A percentile compares a stretch with the other conserved stretches of the same genome.
Conservation (phyloP, 2,329 filamentous ascomycete species). For the Phialemoniopsis sp. region DNA sequence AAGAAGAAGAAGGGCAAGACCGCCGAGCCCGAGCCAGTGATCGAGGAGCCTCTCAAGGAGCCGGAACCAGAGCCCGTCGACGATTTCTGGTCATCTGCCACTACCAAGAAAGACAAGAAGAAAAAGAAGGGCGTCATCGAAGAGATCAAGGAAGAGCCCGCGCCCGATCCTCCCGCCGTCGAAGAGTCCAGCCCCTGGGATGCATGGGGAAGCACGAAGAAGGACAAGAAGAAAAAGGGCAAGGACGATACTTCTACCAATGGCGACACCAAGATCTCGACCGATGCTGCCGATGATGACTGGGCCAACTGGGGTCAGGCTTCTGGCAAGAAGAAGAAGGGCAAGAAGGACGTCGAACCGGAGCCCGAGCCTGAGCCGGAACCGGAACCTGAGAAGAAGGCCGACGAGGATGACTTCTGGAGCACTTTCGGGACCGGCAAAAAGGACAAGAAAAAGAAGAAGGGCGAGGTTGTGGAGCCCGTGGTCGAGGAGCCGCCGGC, state of each 20-base stretch:
- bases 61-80: slow-evolving; percentile 17
- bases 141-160: background rate
- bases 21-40: slow-evolving; percentile 2
- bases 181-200: slow-evolving; percentile 20
- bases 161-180: slow-evolving; percentile 5
- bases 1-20: slow-evolving; percentile 22
- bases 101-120: slow-evolving; percentile 2
- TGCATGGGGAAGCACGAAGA: slow-evolving; percentile 14
- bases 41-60: slow-evolving; percentile 15
- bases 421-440: slow-evolving; percentile 18
- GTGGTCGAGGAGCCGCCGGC: slow-evolving; percentile 12
- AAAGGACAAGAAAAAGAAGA: slow-evolving; percentile 20
- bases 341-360: slow-evolving; percentile 9
- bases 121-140: slow-evolving; percentile 2
- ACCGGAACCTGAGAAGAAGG: slow-evolving; percentile 13
- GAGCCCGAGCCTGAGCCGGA: slow-evolving; percentile 7
- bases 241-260: slow-evolving; percentile 9
- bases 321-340: slow-evolving; percentile 7
- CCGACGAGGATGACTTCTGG: slow-evolving; percentile 23
- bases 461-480: slow-evolving; percentile 14
- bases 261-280: slow-evolving; percentile 4
- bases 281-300: slow-evolving; percentile 6
- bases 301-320: slow-evolving; percentile 8
- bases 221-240: slow-evolving; percentile 19
- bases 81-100: slow-evolving; percentile 4